Base-by-base conservation (phyloP, 192 early-diverging fungal species). In the Endogone sp. region DNA sequence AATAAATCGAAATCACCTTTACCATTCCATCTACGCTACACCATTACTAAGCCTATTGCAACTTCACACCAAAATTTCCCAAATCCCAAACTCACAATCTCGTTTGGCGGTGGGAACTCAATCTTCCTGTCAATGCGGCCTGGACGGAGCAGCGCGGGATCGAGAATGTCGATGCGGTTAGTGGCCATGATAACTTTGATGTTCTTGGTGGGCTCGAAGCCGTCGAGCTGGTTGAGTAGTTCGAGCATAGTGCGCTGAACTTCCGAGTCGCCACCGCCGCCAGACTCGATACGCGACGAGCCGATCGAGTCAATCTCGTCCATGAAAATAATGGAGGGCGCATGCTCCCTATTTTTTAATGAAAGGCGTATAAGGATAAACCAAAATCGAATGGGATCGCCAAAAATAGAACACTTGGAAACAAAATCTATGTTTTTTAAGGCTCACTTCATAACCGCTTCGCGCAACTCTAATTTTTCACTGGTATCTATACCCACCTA, bases 101-200 rank as follows among this genome's bases (percentile, higher is more conserved):
- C 93, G 64, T 87, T 90, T 74, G 93, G 93, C 72, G 93, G 92
- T 26, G 93, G 93, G 75, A 95, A 92, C 80, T 95, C 93, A 63
- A 95, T 93, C 82, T 95, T 95, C 66, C 93, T 85, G 74, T 95
- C 93, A 69, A 95, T 95, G 72, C 93, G 91, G 24, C 93, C 93
- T 20, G 93, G 93, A 54, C 93, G 88, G 71, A 95, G 78, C 78
- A 95, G 79, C 58, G 93, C 93, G 64, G 92, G 89, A 75, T 95
- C 93, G 29, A 95, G 74, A 71, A 95, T 95, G 80, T 95, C 93
- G 65, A 95, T 93, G 67, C 93, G 90, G 78, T 95, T 95, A 31
- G 93, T 95, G 20, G 93, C 93, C 93, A 95, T 95, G 62, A 95
- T 93, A 11, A 85, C 81, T 82, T 95, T 95, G 78, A 95, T 95